Evolutionary conservation across 768 basidiomycete genomes (phyloP).

Genomic region (Suillus alpinus): DNA sequence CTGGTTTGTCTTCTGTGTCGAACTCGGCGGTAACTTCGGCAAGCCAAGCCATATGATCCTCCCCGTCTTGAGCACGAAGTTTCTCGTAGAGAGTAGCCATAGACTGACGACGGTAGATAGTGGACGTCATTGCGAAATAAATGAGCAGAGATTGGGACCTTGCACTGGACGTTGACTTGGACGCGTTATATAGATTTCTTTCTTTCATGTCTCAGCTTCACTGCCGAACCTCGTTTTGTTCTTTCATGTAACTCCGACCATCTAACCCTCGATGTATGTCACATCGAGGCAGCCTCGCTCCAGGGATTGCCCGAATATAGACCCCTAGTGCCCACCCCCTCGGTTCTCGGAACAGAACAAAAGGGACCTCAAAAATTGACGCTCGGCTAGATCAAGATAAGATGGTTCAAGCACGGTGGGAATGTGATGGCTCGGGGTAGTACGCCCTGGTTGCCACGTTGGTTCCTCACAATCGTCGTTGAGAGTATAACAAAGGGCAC

Average conservation of each 20-base stretch:
- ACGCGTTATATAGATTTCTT: conserved; percentile 33
- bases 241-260: conserved; percentile 37
- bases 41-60: conserved; percentile 34
- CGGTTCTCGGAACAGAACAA: conserved; percentile 16
- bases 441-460: conserved; percentile 16
- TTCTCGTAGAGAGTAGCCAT: conserved; percentile 36
- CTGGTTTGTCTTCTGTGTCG: conserved; percentile 31
- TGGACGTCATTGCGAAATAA: conserved; percentile 23
- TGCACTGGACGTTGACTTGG: neutral
- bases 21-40: conserved; percentile 22
- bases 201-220: conserved; percentile 38
- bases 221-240: conserved; percentile 41
- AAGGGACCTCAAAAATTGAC: conserved; percentile 5
- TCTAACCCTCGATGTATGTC: conserved; percentile 30
- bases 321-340: conserved; percentile 12
- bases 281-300: conserved; percentile 37
- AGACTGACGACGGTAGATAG: conserved; percentile 33
- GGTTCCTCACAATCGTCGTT: conserved; percentile 6
- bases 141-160: neutral
- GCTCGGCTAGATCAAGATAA: conserved; percentile 7
- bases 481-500: neutral
- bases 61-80: conserved; percentile 32
- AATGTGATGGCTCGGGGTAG: conserved; percentile 29
- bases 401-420: conserved; percentile 18
- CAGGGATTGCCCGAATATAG: conserved; percentile 19